Evolutionary conservation across 768 basidiomycete genomes (phyloP).

Genomic region (Royoungia palumana): DNA sequence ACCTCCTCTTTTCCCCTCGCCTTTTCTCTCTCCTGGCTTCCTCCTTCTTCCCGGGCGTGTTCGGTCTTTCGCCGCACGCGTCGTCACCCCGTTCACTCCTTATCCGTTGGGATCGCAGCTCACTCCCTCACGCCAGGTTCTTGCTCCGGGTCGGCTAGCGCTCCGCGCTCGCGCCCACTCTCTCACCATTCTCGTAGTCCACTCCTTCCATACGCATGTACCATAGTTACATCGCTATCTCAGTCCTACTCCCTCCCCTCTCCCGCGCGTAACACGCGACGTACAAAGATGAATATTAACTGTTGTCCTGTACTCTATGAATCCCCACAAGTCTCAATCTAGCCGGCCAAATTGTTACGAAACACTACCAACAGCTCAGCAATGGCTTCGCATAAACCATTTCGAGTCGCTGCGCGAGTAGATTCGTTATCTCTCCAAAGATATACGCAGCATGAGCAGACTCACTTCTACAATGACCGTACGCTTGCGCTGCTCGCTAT

Average conservation of each 20-base stretch:
- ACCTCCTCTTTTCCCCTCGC: too few relatives aligned
- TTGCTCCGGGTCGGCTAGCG: too few relatives aligned
- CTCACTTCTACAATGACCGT: constrained; percentile 72
- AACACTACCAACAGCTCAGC: constrained; percentile 62
- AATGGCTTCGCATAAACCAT: constrained; percentile 65
- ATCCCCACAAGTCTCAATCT: neutral
- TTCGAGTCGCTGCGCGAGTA: constrained; percentile 73
- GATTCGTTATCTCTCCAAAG: neutral
- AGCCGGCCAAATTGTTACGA: neutral
- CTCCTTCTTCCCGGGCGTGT: neutral
- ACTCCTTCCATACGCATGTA: too few relatives aligned
- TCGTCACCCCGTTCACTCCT: too few relatives aligned
- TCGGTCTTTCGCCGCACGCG: neutral
- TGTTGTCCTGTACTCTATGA: constrained; percentile 7
- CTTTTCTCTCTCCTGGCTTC: neutral
- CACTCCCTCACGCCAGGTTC: too few relatives aligned
- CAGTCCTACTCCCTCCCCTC: too few relatives aligned
- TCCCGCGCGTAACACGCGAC: too few relatives aligned
- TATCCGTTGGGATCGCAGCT: too few relatives aligned
- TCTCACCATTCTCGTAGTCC: too few relatives aligned
- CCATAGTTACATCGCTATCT: too few relatives aligned
- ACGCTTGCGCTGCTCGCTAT: constrained; percentile 44
- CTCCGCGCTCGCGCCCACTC: too few relatives aligned
- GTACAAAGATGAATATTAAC: too few relatives aligned
- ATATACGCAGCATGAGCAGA: neutral